Evolutionary conservation across 2,329 filamentous ascomycete species (phyloP), one percentile per base, ranked within the genome.

Genomic region (Phialophora expanda): DNA sequence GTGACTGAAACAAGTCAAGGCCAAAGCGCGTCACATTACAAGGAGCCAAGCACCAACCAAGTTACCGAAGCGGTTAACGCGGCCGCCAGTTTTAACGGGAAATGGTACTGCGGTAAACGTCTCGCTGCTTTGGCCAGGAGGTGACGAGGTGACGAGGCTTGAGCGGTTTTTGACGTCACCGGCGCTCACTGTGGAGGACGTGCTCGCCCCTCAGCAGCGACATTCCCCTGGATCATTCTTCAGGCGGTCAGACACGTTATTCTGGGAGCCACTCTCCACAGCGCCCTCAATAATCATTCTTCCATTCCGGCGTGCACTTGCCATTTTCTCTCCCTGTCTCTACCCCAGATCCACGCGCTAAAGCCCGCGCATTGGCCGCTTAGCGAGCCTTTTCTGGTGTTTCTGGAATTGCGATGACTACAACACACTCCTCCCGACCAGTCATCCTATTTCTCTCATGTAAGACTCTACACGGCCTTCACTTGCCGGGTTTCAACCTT

Each of bases 401-500:
- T 44, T 34, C 41, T 26, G 26, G 17, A 59, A 17, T 59, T 59
- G 30, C 44, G 38, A 61, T 68, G 66, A 68, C 66, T 66, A 66
- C 66, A 69, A 60, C 30, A 58, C 48, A 32, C 41, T 56, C 44
- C 32, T 56, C 9, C 24, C 38, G 22, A 30, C 67, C 67, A 69
- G 61, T 69, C 67, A 54, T 26, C 54, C 46, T 32, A 66, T 69
- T 69, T 69, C 67, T 69, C 64, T 69, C 62, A 51, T 62, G 64
- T 69, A 69, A 69, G 14, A 34, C 32, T 59, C 20, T 22, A 57
- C 46, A 26, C 58, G 17, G n/a, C 12, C 48, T 20, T 22, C 7
- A 32, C 17, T 55, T 34, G 26, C 53, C 53, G 26, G 12, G n/a
- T n/a, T 17, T 55, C 53, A 20, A 55, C 28, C 53, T 51, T 51